Conservation (phyloP, 2,329 filamentous ascomycete species). For the Camillea tinctor region DNA sequence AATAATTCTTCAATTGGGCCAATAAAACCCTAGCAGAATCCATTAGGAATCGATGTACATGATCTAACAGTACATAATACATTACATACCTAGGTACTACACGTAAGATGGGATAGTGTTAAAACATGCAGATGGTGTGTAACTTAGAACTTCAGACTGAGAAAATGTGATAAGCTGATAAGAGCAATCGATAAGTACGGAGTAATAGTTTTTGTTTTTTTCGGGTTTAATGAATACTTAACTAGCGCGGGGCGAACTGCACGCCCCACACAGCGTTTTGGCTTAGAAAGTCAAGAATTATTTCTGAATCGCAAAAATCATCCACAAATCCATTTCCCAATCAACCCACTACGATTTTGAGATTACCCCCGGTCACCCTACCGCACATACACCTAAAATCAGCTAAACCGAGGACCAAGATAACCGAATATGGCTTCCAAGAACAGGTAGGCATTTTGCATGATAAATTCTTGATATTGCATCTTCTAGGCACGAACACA, state of each 20-base stretch:
- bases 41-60: not conserved
- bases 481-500: slow-evolving; percentile 1
- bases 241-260: slow-evolving; percentile 3
- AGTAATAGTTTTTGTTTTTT: no score
- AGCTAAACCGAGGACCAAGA: not conserved
- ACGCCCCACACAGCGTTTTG: slow-evolving; percentile 20
- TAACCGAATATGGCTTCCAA: slow-evolving; percentile 25
- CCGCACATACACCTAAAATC: not conserved
- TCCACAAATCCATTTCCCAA: not conserved
- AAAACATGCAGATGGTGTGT: no score
- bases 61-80: not conserved
- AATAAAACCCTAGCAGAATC: not conserved
- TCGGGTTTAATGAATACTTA: not conserved
- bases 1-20: not conserved
- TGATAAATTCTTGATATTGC: not conserved
- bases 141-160: no score
- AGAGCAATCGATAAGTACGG: not conserved
- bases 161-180: not conserved
- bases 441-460: slow-evolving; percentile 13
- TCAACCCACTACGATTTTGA: slow-evolving; percentile 2
- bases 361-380: slow-evolving; percentile 3
- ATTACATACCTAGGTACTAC: no score
- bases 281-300: slow-evolving; percentile 23
- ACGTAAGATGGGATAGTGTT: not conserved
- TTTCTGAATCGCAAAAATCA: slow-evolving; percentile 27